phyloP scores from a whole-genome alignment of 1,139 yeast species.

The Petasospora fabianii region DNA sequence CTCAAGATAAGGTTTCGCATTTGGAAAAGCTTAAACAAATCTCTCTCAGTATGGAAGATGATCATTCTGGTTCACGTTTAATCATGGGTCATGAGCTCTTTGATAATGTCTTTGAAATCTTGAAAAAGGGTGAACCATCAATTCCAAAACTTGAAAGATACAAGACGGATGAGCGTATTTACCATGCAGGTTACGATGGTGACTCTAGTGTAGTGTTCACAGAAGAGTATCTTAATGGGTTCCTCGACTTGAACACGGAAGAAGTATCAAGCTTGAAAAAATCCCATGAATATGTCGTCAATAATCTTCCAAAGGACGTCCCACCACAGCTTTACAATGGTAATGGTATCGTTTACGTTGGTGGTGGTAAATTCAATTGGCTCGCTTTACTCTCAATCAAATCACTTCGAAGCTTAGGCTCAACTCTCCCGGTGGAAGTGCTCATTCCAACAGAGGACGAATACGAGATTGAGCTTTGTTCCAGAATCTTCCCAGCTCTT shows the following conservation, averaged over 20 bases:
- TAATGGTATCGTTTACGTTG: slow-evolving; percentile 76
- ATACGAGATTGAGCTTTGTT: slow-evolving; percentile 67
- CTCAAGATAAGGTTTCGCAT: slow-evolving; percentile 6
- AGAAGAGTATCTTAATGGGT: slow-evolving; percentile 47
- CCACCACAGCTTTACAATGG: slow-evolving; percentile 56
- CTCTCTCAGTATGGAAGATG: slow-evolving; percentile 18
- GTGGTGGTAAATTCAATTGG: slow-evolving; percentile 79
- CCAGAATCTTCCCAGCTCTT: slow-evolving; percentile 57
- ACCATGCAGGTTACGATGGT: slow-evolving; percentile 48
- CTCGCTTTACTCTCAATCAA: slow-evolving; percentile 62
- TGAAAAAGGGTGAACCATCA: slow-evolving; percentile 39
- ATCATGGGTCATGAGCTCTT: slow-evolving; percentile 21
- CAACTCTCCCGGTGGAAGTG: slow-evolving; percentile 71
- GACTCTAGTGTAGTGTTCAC: slow-evolving; percentile 32
- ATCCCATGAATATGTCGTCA: slow-evolving; percentile 53
- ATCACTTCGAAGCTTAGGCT: slow-evolving; percentile 60
- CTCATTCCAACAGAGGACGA: slow-evolving; percentile 67
- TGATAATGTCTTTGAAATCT: slow-evolving; percentile 33
- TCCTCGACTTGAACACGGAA: slow-evolving; percentile 47
- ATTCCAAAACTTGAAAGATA: slow-evolving; percentile 36
- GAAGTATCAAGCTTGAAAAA: slow-evolving; percentile 45
- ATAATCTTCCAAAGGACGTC: slow-evolving; percentile 41
- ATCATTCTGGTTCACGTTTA: slow-evolving; percentile 23
- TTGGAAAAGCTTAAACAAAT: slow-evolving; percentile 16
- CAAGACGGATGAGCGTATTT: slow-evolving; percentile 38